Conservation (phyloP, 768 basidiomycete species). For the Leccinum broughii region DNA sequence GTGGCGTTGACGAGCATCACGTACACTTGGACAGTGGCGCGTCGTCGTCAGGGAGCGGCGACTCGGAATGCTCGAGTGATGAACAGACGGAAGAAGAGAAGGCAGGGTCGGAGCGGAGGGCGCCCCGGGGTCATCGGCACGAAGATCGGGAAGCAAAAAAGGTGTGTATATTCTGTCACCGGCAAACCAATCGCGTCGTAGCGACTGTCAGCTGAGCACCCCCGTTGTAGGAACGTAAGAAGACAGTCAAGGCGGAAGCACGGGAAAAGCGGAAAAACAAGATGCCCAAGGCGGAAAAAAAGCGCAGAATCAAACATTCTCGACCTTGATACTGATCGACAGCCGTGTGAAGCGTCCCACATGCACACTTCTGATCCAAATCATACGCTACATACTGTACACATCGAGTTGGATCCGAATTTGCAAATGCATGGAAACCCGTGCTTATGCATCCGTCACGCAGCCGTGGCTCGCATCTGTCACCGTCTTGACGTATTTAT, state of each 20-base stretch:
- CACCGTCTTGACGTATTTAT: constrained; percentile 87
- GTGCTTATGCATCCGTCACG: constrained; percentile 74
- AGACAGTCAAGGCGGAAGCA: constrained; percentile 81
- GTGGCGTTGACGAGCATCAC: constrained; percentile 6
- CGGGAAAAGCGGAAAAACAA: constrained; percentile 88
- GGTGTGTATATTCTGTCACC: constrained; percentile 40
- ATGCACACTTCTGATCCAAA: constrained; percentile 3
- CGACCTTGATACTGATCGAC: constrained; percentile 20
- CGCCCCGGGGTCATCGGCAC: constrained; percentile 83
- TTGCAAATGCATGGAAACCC: constrained; percentile 8
- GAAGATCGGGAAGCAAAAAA: constrained; percentile 93
- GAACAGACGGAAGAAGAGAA: constrained; percentile 38
- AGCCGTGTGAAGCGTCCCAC: constrained; percentile 15
- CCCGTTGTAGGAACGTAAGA: constrained; percentile 80
- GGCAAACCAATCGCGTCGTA: constrained; percentile 8
- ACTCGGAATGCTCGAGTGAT: constrained; percentile 30
- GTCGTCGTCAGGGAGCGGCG: constrained; percentile 26
- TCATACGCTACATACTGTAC: constrained; percentile 4
- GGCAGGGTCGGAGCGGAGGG: constrained; percentile 47
- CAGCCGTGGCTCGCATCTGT: constrained; percentile 92
- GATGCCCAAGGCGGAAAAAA: constrained; percentile 96
- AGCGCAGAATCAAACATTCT: constrained; percentile 68
- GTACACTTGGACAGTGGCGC: constrained; percentile 22
- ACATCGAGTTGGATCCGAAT: constrained; percentile 15
- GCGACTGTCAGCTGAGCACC: not conserved